phyloP scores from a whole-genome alignment of 352 stramenopile species.

The Globisporangium carolinianum region DNA sequence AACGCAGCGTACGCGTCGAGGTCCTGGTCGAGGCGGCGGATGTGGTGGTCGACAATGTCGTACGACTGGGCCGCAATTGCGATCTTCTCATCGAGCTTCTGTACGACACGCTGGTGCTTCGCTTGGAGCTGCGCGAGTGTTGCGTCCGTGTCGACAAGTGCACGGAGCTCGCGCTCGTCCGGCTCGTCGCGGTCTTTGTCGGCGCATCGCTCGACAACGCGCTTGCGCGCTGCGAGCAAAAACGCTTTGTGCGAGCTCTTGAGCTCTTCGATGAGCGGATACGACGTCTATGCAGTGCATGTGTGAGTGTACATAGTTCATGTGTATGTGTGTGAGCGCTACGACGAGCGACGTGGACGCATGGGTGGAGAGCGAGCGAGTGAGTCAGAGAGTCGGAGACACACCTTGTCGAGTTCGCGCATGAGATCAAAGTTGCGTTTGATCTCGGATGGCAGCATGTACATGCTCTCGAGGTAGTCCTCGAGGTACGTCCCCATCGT shows the following conservation, averaged over 20 bases:
- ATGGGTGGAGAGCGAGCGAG: constrained; percentile 4
- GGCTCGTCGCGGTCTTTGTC: constrained; percentile 41
- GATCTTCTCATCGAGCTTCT: constrained; percentile 87
- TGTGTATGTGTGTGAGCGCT: no score
- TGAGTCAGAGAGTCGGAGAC: neutral
- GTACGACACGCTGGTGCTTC: constrained; percentile 65
- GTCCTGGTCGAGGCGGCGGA: constrained; percentile 71
- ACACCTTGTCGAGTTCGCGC: constrained; percentile 82
- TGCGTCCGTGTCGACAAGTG: constrained; percentile 55
- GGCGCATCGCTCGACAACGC: constrained; percentile 52
- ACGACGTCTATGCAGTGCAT: constrained; percentile 37
- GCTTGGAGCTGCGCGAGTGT: constrained; percentile 32
- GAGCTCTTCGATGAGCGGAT: constrained; percentile 72
- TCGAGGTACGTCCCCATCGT: constrained; percentile 84
- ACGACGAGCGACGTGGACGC: neutral
- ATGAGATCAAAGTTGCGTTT: constrained; percentile 89
- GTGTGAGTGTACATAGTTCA: neutral
- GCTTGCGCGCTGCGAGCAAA: constrained; percentile 48
- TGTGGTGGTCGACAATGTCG: constrained; percentile 84
- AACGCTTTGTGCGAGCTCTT: constrained; percentile 57
- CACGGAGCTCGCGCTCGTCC: constrained; percentile 53
- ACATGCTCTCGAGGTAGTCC: constrained; percentile 86
- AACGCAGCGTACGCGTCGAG: constrained; percentile 65
- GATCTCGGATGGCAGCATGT: constrained; percentile 85
- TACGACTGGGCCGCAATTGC: constrained; percentile 83